These are phyloP conservation scores for Hanseniaspora thailandica DNA, from an alignment of 805 yeast genomes.

Conservation along the genomic window DNA sequence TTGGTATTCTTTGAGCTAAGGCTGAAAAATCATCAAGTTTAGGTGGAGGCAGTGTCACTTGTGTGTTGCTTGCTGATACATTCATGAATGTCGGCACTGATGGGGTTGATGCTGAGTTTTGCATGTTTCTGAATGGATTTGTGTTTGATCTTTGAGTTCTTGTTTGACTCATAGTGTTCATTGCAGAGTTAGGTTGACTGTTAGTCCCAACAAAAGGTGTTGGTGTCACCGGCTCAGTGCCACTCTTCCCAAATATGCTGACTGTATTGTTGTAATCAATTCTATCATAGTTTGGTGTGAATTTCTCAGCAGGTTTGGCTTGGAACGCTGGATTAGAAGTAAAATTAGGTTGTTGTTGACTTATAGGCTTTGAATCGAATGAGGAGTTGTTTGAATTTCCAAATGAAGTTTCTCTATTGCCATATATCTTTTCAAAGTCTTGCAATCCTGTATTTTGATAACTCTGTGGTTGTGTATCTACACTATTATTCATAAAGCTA, in stretches of 20 bases:
- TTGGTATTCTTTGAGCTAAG: slow-evolving; percentile 34
- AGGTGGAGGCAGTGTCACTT: slow-evolving; percentile 18
- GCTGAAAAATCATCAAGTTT: slow-evolving; percentile 28
- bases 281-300: slow-evolving; percentile 7
- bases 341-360: not conserved
- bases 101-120: not conserved
- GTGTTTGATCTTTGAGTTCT: not conserved
- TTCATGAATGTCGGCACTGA: not conserved
- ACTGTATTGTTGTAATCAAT: slow-evolving; percentile 1
- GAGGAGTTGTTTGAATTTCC: not conserved
- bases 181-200: not conserved
- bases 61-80: not conserved
- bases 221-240: not conserved
- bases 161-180: not conserved
- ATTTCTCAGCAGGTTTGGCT: not conserved
- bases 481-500: not conserved
- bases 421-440: not conserved
- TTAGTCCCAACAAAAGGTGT: not conserved
- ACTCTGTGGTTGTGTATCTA: not conserved
- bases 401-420: not conserved
- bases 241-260: not conserved
- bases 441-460: not conserved
- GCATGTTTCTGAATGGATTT: not conserved
- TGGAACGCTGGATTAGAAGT: not conserved
- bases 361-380: not conserved